Percentiles rank a stretch among this genome's conserved stretches.
Conservation (phyloP, 805 yeast genomes). For the Tetrapisispora pingtungensis region DNA sequence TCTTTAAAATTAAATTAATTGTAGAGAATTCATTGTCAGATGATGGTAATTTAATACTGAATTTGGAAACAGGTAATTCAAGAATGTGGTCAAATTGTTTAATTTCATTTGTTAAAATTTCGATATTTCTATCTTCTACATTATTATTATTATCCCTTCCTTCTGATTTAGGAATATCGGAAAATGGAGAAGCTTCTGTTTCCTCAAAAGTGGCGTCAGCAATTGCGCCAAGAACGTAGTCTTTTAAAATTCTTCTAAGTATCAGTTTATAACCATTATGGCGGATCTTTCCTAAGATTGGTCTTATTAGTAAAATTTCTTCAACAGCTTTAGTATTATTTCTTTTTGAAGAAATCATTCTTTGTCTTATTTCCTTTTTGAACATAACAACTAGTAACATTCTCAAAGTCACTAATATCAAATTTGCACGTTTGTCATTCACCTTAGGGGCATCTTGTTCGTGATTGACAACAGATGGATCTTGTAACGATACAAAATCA, state of each 20-base stretch:
- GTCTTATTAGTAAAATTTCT: constrained; percentile 21
- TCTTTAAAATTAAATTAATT: constrained; percentile 14
- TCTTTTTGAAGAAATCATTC: constrained; percentile 12
- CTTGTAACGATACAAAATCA: constrained; percentile 43
- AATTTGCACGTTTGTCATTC: constrained; percentile 30
- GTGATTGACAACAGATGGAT: constrained; percentile 27
- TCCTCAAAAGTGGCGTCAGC: constrained; percentile 8
- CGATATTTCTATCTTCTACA: constrained; percentile 16
- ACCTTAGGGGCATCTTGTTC: constrained; percentile 37
- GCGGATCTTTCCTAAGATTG: constrained; percentile 26
- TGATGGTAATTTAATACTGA: constrained; percentile 9
- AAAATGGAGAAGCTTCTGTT: not conserved
- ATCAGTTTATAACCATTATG: constrained; percentile 24
- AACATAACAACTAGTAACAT: constrained; percentile 30
- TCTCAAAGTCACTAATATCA: constrained; percentile 27
- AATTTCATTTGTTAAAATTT: constrained; percentile 19
- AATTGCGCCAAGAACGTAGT: constrained; percentile 17
- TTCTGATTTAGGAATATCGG: not conserved
- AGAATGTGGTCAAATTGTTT: constrained; percentile 16
- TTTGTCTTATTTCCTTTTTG: constrained; percentile 30
- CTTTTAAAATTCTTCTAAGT: constrained; percentile 20
- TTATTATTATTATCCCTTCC: not conserved
- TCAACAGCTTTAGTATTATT: constrained; percentile 6
- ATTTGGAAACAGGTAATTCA: constrained; percentile 15
- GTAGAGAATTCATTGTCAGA: constrained; percentile 4